These are phyloP conservation scores for Coriolopsis trogii DNA, from an alignment of 1,284 basidiomycete genomes.

Conservation along the genomic window DNA sequence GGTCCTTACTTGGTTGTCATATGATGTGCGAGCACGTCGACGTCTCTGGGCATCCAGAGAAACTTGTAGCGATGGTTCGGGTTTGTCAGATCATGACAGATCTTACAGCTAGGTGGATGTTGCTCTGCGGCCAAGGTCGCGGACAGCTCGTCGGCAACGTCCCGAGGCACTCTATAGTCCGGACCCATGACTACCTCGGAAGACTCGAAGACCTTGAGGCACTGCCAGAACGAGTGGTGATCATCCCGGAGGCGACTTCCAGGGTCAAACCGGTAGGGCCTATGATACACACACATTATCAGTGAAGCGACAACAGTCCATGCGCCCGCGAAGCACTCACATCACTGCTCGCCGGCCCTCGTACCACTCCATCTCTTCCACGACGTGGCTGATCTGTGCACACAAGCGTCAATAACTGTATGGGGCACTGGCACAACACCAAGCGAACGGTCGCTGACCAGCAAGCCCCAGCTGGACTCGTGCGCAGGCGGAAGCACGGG, in stretches of 20 bases:
- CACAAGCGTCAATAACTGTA: neutral
- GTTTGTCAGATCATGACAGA: neutral
- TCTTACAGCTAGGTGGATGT: neutral
- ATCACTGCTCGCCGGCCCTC: neutral
- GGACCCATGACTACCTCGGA: neutral
- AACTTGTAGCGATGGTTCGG: neutral
- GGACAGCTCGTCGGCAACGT: neutral
- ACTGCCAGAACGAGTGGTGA: neutral
- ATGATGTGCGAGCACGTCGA: slow-evolving; percentile 1
- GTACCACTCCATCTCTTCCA: neutral
- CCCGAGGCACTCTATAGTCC: neutral
- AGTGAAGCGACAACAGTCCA: neutral
- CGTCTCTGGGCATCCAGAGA: neutral
- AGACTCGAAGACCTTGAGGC: neutral
- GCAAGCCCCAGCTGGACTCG: neutral
- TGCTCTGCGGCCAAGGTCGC: neutral
- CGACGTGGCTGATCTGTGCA: neutral
- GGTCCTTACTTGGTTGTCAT: neutral
- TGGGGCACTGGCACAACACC: neutral
- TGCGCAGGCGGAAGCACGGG: neutral
- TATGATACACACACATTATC: neutral
- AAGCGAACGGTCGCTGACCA: neutral
- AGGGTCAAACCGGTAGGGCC: neutral
- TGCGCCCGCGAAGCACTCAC: neutral
- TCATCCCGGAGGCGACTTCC: neutral